phyloP scores from a whole-genome alignment of 2,329 filamentous ascomycete species.

The Gnomoniopsis sp. region DNA sequence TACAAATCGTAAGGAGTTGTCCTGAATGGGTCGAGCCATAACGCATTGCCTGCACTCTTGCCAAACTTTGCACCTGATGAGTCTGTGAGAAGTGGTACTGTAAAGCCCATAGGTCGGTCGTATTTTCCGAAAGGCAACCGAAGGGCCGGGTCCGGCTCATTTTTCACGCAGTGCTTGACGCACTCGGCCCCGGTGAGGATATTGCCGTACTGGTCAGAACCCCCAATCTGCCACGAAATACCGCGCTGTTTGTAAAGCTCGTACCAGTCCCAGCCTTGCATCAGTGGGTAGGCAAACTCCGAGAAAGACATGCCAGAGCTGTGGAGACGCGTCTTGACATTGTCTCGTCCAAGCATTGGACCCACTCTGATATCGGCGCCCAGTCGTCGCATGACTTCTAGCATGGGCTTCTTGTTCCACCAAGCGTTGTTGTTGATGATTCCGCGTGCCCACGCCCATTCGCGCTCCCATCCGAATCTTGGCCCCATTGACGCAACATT shows the following conservation, averaged over 20 bases:
- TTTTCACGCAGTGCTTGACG: slow-evolving; percentile 69
- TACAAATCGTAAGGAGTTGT: slow-evolving; percentile 85
- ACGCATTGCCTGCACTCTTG: slow-evolving; percentile 88
- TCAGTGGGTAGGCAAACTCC: slow-evolving; percentile 88
- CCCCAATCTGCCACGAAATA: slow-evolving; percentile 85
- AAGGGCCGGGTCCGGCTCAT: slow-evolving; percentile 43
- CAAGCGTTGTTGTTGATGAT: slow-evolving; percentile 81
- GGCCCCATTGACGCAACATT: slow-evolving; percentile 66
- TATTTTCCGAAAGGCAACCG: slow-evolving; percentile 39
- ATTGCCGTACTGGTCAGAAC: slow-evolving; percentile 95
- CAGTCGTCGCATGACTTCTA: slow-evolving; percentile 72
- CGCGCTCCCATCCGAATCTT: slow-evolving; percentile 60
- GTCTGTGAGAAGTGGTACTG: slow-evolving; percentile 85
- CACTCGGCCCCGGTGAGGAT: slow-evolving; percentile 87
- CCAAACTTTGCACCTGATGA: slow-evolving; percentile 86
- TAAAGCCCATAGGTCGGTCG: slow-evolving; percentile 75
- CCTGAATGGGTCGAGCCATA: slow-evolving; percentile 85
- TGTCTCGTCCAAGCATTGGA: slow-evolving; percentile 83
- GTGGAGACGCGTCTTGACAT: slow-evolving; percentile 72
- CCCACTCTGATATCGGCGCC: slow-evolving; percentile 75
- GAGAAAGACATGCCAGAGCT: slow-evolving; percentile 92
- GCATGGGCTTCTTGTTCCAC: slow-evolving; percentile 68
- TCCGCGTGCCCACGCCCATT: slow-evolving; percentile 64
- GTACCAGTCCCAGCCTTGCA: slow-evolving; percentile 98
- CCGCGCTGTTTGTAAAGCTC: slow-evolving; percentile 66